Conservation (phyloP, 2,329 filamentous ascomycete genomes). For the Colletotrichum caudatum region DNA sequence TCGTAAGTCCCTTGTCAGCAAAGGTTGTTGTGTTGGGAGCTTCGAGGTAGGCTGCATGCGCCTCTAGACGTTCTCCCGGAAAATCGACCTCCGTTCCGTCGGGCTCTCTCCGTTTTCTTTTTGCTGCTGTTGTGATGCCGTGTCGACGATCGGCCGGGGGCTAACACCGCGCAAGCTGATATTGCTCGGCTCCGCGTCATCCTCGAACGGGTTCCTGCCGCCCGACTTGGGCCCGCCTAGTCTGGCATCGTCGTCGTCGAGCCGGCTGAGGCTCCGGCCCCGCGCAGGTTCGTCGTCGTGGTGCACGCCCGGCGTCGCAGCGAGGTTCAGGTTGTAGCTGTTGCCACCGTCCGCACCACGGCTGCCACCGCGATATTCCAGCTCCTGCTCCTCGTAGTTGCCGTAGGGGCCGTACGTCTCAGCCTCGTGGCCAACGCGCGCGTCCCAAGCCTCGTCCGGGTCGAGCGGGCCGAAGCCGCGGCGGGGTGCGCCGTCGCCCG, state of each 20-base stretch:
- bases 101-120: slow-evolving; percentile 66
- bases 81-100: slow-evolving; percentile 77
- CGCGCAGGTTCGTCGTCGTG: slow-evolving; percentile 47
- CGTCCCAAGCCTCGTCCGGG: slow-evolving; percentile 88
- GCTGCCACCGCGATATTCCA: slow-evolving; percentile 62
- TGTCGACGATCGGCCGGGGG: slow-evolving; percentile 75
- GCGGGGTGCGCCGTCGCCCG: slow-evolving; percentile 56
- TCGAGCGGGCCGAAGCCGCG: slow-evolving; percentile 77
- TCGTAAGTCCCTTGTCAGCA: background rate
- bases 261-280: slow-evolving; percentile 33
- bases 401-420: slow-evolving; percentile 70
- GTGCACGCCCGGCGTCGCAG: slow-evolving; percentile 51
- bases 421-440: slow-evolving; percentile 80
- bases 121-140: slow-evolving; percentile 45
- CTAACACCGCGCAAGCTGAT: slow-evolving; percentile 77
- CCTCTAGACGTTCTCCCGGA: slow-evolving; percentile 74
- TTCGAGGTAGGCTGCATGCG: background rate
- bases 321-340: slow-evolving; percentile 64
- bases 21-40: background rate
- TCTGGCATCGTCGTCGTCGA: slow-evolving; percentile 48
- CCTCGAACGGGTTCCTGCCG: slow-evolving; percentile 76
- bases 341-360: slow-evolving; percentile 52
- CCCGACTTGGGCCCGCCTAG: slow-evolving; percentile 53
- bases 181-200: slow-evolving; percentile 72
- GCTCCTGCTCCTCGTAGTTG: slow-evolving; percentile 83